Evolutionary conservation across 352 stramenopile species (phyloP), one percentile per base, ranked within the genome.

Genomic region (Globisporangium solare): DNA sequence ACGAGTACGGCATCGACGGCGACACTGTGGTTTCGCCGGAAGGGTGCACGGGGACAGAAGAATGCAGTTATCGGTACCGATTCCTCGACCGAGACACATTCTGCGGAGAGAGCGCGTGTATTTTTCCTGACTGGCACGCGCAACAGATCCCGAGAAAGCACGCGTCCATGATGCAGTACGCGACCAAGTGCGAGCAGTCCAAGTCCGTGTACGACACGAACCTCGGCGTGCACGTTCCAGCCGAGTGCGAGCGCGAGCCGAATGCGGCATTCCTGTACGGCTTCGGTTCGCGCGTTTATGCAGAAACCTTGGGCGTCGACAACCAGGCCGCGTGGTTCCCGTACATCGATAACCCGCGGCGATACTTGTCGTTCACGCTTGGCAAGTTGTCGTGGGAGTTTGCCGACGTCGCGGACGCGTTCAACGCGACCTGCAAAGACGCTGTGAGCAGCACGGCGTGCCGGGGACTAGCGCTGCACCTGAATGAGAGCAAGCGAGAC

Each of bases 331-430:
- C 7, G 3, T 3, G 27, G 27, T 10, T 60, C n/a, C 51, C 58
- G 7, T 60, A 47, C 4, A 52, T 39, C 1, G 32, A 47, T 22
- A 64, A 64, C 31, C 58, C 58, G 14, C 52, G 52, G 7, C 59
- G 65, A 12, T 64, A 54, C 12, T 51, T 79, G 5, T 15, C 54
- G n/a, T 35, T 80, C 15, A 73, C 70, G 21, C 70, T 80, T 20
- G 68, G 60, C 2, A 73, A 67, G 20, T 46, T 85, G 15, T 70
- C 63, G 17, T 85, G 74, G 74, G 63, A 39, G 20, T 75, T 71
- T 41, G 61, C 70, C 15, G 37, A 56, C 27, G 40, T 68, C 37
- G 49, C 51, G 8, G 47, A 68, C 2, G 27, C 27, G 6, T 32
- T 40, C 20, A 27, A 18, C 3, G 63, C 54, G 15, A 41, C 21